Evolutionary conservation across 768 basidiomycete genomes (phyloP), one percentile per base, ranked within the genome.

Genomic region (Leucosporidium scottii): DNA sequence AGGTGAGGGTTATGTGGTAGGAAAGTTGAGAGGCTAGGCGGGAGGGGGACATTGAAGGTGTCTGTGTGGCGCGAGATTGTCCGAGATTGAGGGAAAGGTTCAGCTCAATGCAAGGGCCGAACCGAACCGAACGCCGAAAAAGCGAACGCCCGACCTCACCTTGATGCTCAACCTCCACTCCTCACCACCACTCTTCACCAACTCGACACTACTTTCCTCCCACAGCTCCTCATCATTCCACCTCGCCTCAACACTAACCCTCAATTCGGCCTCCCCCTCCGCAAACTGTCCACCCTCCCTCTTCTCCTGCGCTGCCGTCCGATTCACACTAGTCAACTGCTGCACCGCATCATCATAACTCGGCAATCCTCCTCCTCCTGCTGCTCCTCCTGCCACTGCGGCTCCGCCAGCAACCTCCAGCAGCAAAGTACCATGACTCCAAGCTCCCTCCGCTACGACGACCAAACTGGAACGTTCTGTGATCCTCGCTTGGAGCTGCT

Each of bases 1-100:
- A 47, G 27, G 50, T 53, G 57, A 67, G 23, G 30, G 57, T 63
- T 50, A 67, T 59, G 39, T 67, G 66, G 61, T 25, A 67, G 9
- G 66, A 67, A 17, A 67, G 57, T 18, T 39, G 18, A 0, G 66
- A 62, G 61, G 61, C 57, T 3, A 67, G 17, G 1, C 61, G 50
- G 1, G 20, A 8, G 30, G 62, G 31, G 25, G 61, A 62, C 0
- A 50, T 31, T 0, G 34, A 3, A 7, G 66, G 66, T 3, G 66
- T 67, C 66, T 67, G 61, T 9, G 2, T 1, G 7, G 25, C 1
- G n/a, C 2, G 2, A 10, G 39, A 3, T n/a, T n/a, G n/a, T n/a
- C n/a, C n/a, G 59, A 58, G 57, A 8, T 9, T 8, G 39, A 13
- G 23, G 7, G 30, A 17, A 15, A 53, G n/a, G 28, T 21, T n/a